These are phyloP conservation scores for Stephanodiscus triporus DNA, from an alignment of 108 stramenopile genomes.

Conservation along the genomic window DNA sequence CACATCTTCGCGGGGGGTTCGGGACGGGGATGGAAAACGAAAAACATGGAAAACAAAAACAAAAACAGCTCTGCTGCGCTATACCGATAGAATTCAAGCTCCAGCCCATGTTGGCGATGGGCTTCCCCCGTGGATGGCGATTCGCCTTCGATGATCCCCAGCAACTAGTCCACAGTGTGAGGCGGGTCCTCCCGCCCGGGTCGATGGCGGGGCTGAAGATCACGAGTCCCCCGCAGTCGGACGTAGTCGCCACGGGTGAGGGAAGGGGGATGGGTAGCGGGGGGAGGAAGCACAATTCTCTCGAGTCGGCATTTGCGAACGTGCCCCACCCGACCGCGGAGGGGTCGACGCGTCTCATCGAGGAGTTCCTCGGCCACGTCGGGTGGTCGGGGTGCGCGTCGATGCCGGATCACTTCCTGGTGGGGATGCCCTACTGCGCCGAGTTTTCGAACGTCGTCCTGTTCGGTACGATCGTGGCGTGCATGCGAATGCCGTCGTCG, in stretches of 20 bases:
- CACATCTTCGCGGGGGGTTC: no score
- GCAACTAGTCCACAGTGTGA: slow-evolving; percentile 8
- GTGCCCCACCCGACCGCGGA: slow-evolving; percentile 16
- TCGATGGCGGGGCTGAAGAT: slow-evolving; percentile 39
- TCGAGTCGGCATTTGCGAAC: slow-evolving; percentile 27
- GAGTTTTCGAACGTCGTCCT: slow-evolving; percentile 30
- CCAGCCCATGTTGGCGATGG: slow-evolving; percentile 17
- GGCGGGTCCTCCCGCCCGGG: neutral
- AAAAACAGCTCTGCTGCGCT: slow-evolving; percentile 40
- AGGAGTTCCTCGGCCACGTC: slow-evolving; percentile 19
- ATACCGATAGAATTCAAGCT: slow-evolving; percentile 40
- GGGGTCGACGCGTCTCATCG: slow-evolving; percentile 17
- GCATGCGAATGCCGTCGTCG: slow-evolving; percentile 8
- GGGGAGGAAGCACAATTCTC: slow-evolving; percentile 25
- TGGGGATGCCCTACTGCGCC: slow-evolving; percentile 26
- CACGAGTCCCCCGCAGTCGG: slow-evolving; percentile 9
- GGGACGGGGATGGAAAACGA: no score
- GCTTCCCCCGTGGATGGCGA: slow-evolving; percentile 39
- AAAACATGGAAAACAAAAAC: no score
- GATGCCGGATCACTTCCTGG: slow-evolving; percentile 35
- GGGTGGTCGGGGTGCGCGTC: slow-evolving; percentile 19
- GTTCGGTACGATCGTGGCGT: slow-evolving; percentile 34
- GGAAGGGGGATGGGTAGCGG: neutral
- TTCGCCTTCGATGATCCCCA: slow-evolving; percentile 49
- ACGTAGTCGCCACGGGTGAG: neutral